phyloP scores from a whole-genome alignment of 225 moss, liverwort and hornwort species.

The Sphagnum contortum region DNA sequence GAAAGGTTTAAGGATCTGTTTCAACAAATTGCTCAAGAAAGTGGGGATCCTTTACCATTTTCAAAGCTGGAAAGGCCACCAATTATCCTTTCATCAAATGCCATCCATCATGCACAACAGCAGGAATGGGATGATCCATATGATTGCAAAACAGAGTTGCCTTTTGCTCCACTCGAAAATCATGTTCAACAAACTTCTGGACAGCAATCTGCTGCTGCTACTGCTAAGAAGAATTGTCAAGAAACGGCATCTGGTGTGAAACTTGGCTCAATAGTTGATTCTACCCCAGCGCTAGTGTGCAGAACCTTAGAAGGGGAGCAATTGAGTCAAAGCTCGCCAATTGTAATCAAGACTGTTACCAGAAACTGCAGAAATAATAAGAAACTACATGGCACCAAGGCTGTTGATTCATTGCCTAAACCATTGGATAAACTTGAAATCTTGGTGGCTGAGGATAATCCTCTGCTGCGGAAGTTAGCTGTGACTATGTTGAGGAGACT shows the following conservation, averaged over 20 bases:
- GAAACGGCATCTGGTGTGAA: constrained; percentile 23
- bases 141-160: constrained; percentile 24
- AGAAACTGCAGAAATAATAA: constrained; percentile 8
- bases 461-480: constrained; percentile 69
- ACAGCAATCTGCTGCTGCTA: constrained; percentile 7
- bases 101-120: constrained; percentile 21
- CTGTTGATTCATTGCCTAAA: constrained; percentile 16
- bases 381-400: constrained; percentile 20
- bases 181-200: constrained; percentile 9
- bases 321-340: constrained; percentile 9
- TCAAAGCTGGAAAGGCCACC: constrained; percentile 21
- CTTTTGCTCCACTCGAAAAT: not conserved
- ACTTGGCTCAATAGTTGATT: constrained; percentile 27
- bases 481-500: constrained; percentile 74
- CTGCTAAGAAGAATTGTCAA: constrained; percentile 23
- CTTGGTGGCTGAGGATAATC: constrained; percentile 76
- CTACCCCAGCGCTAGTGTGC: constrained; percentile 28
- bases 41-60: constrained; percentile 9
- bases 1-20: constrained; percentile 64
- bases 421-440: constrained; percentile 58
- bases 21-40: constrained; percentile 26
- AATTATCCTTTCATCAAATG: constrained; percentile 6
- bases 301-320: constrained; percentile 15
- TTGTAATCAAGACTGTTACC: constrained; percentile 12
- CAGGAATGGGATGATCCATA: constrained; percentile 52